A percentile compares a stretch with the other conserved stretches of the same genome.
phyloP scores from a whole-genome alignment of 2,329 filamentous ascomycete genomes.

The Blumeriella jaapii region DNA sequence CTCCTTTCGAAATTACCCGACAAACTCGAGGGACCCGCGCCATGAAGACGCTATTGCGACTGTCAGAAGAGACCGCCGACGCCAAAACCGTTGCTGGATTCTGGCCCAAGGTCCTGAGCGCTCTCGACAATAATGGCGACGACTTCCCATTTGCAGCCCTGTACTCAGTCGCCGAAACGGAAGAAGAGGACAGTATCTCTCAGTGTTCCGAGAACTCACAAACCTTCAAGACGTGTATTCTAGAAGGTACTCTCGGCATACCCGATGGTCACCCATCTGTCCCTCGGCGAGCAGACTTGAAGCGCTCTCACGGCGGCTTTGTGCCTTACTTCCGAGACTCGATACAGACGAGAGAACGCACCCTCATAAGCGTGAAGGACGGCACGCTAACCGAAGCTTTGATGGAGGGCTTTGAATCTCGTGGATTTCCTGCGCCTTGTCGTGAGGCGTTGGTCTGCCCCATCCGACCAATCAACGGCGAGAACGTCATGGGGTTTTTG shows the following conservation, averaged over 20 bases:
- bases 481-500: conserved; percentile 65
- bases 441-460: conserved; percentile 65
- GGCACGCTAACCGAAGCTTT: conserved; percentile 53
- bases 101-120: conserved; percentile 56
- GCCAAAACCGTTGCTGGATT: conserved; percentile 61
- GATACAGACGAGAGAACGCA: conserved; percentile 55
- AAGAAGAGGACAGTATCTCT: conserved; percentile 60
- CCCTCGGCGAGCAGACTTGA: conserved; percentile 53
- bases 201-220: conserved; percentile 54
- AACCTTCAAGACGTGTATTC: conserved; percentile 51
- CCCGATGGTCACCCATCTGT: conserved; percentile 51
- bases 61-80: conserved; percentile 61
- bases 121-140: conserved; percentile 58
- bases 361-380: conserved; percentile 55
- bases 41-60: conserved; percentile 64
- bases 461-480: conserved; percentile 62
- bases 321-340: conserved; percentile 65
- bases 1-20: conserved; percentile 68
- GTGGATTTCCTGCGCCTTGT: conserved; percentile 61
- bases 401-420: conserved; percentile 55
- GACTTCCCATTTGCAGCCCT: conserved; percentile 64
- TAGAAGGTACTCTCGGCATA: conserved; percentile 64
- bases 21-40: conserved; percentile 64
- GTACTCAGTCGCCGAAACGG: conserved; percentile 63
- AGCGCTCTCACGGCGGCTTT: conserved; percentile 59